A percentile compares a stretch with the other conserved stretches of the same genome.
Conservation (phyloP, 352 stramenopile species). For the Phytophthora sp. region DNA sequence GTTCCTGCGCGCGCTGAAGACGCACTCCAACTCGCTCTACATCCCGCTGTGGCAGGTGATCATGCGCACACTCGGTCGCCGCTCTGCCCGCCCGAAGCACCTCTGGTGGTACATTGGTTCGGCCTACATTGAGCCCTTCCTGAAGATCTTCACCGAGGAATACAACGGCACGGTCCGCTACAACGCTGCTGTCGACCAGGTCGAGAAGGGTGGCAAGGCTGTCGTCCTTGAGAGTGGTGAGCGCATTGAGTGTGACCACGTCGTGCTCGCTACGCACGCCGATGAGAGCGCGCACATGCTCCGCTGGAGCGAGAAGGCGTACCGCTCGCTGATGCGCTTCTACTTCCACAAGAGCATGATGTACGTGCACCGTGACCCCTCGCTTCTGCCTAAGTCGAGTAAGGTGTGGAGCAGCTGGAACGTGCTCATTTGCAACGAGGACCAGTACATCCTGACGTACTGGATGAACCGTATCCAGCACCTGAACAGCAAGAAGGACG, state of each 20-base stretch:
- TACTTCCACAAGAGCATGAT: conserved; percentile 90
- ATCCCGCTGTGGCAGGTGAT: conserved; percentile 88
- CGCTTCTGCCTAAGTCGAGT: conserved; percentile 72
- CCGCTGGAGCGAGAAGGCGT: conserved; percentile 67
- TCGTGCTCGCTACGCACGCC: conserved; percentile 83
- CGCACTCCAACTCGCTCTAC: conserved; percentile 88
- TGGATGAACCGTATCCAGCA: conserved; percentile 92
- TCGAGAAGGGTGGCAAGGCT: conserved; percentile 82
- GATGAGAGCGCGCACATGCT: conserved; percentile 84
- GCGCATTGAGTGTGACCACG: conserved; percentile 84
- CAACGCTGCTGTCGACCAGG: conserved; percentile 65
- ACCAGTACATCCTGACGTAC: conserved; percentile 89
- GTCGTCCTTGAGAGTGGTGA: conserved; percentile 76
- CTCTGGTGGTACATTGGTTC: conserved; percentile 89
- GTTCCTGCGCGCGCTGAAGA: conserved; percentile 89
- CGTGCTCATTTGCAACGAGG: conserved; percentile 82
- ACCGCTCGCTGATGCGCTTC: conserved; percentile 79
- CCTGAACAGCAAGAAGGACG: conserved; percentile 84
- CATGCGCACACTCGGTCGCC: conserved; percentile 67
- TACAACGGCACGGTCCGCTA: conserved; percentile 84
- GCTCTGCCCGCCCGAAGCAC: conserved; percentile 82
- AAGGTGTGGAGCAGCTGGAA: conserved; percentile 89
- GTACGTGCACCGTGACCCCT: conserved; percentile 83
- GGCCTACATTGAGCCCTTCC: conserved; percentile 85
- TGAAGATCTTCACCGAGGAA: conserved; percentile 86